phyloP scores from a whole-genome alignment of 225 moss, liverwort and hornwort species.

The Sphagnum contortum region DNA sequence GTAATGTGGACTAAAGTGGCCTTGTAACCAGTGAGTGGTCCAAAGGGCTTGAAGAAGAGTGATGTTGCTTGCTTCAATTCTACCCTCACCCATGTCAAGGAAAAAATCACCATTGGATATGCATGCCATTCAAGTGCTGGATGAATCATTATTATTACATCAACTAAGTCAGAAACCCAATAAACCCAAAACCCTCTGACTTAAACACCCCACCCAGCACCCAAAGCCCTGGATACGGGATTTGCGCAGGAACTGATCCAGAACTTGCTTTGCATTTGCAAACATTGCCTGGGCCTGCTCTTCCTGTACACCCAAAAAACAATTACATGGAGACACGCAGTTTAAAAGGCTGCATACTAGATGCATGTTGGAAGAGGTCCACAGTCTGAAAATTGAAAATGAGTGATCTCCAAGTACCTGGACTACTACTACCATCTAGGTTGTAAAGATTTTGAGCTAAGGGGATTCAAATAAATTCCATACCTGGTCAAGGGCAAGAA shows the following conservation, averaged over 20 bases:
- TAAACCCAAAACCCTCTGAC: too few relatives aligned
- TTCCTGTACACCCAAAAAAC: constrained; percentile 29
- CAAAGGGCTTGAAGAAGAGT: constrained; percentile 83
- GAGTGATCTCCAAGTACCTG: too few relatives aligned
- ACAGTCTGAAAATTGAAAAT: too few relatives aligned
- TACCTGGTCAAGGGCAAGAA: constrained; percentile 82
- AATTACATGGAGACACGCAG: too few relatives aligned
- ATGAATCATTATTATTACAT: too few relatives aligned
- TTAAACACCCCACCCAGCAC: too few relatives aligned
- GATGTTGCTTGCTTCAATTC: constrained; percentile 74
- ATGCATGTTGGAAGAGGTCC: too few relatives aligned
- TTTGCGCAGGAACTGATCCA: constrained; percentile 91
- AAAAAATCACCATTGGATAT: not conserved
- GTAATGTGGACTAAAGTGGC: constrained; percentile 52
- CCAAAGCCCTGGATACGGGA: constrained; percentile 63
- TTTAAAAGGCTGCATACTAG: too few relatives aligned
- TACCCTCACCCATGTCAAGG: constrained; percentile 26
- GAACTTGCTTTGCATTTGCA: constrained; percentile 93
- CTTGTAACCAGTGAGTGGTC: constrained; percentile 54
- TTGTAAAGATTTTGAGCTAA: too few relatives aligned
- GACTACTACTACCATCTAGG: too few relatives aligned
- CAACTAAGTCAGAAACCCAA: too few relatives aligned
- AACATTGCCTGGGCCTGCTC: constrained; percentile 75
- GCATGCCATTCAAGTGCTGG: too few relatives aligned
- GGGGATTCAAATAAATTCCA: not conserved